phyloP scores from a whole-genome alignment of 257 asterid genomes.

The Pogostemon cablin region DNA sequence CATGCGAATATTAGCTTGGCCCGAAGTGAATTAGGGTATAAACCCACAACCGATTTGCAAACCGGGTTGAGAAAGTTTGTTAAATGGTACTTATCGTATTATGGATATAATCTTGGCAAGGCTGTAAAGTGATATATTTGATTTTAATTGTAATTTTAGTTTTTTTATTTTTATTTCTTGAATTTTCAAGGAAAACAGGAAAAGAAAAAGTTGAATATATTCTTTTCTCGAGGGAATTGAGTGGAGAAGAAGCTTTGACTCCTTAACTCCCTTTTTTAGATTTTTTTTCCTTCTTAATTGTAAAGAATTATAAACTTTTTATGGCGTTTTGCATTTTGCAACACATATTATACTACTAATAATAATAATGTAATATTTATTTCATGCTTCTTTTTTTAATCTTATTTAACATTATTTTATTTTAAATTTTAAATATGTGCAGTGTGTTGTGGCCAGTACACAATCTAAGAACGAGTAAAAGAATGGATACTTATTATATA shows the following conservation, averaged over 20 bases:
- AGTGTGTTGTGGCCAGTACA: too few relatives aligned
- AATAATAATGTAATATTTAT: too few relatives aligned
- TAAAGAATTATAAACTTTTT: constrained; percentile 39
- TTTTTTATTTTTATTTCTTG: constrained; percentile 1
- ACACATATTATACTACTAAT: not conserved
- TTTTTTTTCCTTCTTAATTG: constrained; percentile 31
- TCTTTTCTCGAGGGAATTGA: constrained; percentile 46
- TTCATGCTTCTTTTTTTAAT: too few relatives aligned
- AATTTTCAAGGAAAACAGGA: constrained; percentile 20
- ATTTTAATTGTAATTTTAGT: constrained; percentile 1
- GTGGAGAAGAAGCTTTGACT: constrained; percentile 31
- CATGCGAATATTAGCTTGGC: constrained; percentile 81
- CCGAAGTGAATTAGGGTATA: constrained; percentile 67
- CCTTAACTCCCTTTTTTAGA: constrained; percentile 31
- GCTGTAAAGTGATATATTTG: constrained; percentile 46
- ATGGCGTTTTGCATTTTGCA: constrained; percentile 13
- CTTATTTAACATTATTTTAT: too few relatives aligned
- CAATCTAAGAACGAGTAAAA: too few relatives aligned
- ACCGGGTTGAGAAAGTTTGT: constrained; percentile 85
- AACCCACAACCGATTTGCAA: constrained; percentile 79
- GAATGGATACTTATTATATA: too few relatives aligned
- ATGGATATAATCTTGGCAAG: constrained; percentile 63
- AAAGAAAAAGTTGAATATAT: constrained; percentile 38
- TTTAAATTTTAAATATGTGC: too few relatives aligned
- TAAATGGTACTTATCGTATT: constrained; percentile 69